phyloP scores from a whole-genome alignment of 345 rosid genomes.

The Acer campestre region DNA sequence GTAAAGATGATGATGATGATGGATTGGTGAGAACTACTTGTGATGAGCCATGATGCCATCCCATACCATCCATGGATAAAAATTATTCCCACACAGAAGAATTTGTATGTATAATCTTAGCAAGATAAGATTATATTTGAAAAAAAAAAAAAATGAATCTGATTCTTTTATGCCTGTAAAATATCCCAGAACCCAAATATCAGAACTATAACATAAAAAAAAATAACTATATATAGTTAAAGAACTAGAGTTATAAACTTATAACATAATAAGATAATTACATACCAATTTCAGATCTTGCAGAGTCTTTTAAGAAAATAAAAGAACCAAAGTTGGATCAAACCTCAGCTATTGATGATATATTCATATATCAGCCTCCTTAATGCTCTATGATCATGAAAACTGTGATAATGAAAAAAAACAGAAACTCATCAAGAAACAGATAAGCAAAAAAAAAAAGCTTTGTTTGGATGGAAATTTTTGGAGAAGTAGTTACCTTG shows the following conservation, averaged over 20 bases:
- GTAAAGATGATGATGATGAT: conserved; percentile 19
- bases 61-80: conserved; percentile 54
- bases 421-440: conserved; percentile 1
- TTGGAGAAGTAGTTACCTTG: conserved; percentile 27
- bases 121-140: background rate
- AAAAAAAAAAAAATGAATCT: background rate
- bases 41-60: conserved; percentile 36
- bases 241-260: background rate
- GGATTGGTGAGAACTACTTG: conserved; percentile 18
- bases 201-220: background rate
- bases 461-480: too few relatives aligned
- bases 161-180: conserved; percentile 7
- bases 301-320: conserved; percentile 12
- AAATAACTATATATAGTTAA: background rate
- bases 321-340: background rate
- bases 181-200: background rate
- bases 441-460: background rate
- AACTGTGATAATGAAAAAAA: conserved; percentile 32
- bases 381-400: conserved; percentile 27
- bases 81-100: background rate
- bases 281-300: conserved; percentile 32
- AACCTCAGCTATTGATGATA: conserved; percentile 17
- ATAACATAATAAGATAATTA: background rate
- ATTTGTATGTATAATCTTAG: background rate
- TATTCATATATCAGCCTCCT: conserved; percentile 23